A percentile compares a stretch with the other conserved stretches of the same genome.
phyloP scores from a whole-genome alignment of 1,139 yeast species.

The Diutina sp. region DNA sequence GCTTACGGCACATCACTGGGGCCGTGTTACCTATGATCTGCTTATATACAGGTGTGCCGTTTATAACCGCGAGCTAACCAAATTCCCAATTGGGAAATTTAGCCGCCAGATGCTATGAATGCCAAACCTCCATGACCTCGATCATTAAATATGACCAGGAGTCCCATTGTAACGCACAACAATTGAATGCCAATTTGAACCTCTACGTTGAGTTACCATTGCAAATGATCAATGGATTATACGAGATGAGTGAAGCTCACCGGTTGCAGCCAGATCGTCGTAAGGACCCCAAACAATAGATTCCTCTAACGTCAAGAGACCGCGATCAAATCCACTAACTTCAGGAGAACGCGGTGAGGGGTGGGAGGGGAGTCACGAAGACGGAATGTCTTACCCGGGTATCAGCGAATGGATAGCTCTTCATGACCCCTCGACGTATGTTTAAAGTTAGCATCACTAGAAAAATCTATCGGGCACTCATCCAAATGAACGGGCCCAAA shows the following conservation, averaged over 20 bases:
- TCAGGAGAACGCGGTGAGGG: background rate
- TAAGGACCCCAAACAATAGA: background rate
- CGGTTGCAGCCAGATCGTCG: background rate
- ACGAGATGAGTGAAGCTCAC: too few species aligned
- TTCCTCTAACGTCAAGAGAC: constrained; percentile 2
- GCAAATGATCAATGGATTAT: too few species aligned
- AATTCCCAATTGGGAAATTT: background rate
- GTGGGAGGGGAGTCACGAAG: background rate
- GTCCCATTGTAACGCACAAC: too few species aligned
- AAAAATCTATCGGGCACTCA: too few species aligned
- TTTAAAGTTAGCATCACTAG: background rate
- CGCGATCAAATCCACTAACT: constrained; percentile 1
- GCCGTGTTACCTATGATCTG: background rate
- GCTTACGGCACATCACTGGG: background rate
- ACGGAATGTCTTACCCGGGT: background rate
- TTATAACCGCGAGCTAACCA: background rate
- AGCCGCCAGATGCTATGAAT: background rate
- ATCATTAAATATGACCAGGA: too few species aligned
- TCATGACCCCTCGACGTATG: background rate
- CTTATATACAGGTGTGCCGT: background rate
- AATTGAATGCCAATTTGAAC: too few species aligned
- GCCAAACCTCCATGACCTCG: background rate
- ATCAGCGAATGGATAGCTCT: background rate
- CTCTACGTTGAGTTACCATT: too few species aligned
- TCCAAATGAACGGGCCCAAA: too few species aligned